These are phyloP conservation scores for Salvia sclarea DNA, from an alignment of 305 asterid genomes.

Conservation along the genomic window DNA sequence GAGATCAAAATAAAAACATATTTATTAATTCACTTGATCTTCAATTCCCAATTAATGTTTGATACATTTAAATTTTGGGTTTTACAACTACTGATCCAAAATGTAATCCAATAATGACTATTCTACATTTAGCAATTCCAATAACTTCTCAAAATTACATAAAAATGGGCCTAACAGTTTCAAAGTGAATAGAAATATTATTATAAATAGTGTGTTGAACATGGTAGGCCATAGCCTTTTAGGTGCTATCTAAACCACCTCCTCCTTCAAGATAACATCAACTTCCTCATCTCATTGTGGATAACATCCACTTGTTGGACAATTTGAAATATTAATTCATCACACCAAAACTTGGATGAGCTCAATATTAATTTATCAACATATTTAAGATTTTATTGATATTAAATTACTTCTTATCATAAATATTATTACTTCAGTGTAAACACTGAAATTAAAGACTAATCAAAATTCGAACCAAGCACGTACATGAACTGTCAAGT, in stretches of 20 bases:
- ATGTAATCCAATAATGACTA: not conserved
- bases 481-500: not conserved
- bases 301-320: slow-evolving; percentile 16
- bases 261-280: slow-evolving; percentile 11
- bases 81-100: too few relatives aligned
- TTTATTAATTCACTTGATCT: too few relatives aligned
- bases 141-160: not conserved
- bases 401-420: not conserved
- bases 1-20: too few relatives aligned
- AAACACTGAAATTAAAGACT: too few relatives aligned
- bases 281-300: slow-evolving; percentile 2
- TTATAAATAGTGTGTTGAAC: not conserved
- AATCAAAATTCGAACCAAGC: too few relatives aligned
- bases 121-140: not conserved
- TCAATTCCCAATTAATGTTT: too few relatives aligned
- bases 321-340: not conserved
- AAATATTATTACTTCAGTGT: too few relatives aligned
- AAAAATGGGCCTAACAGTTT: not conserved
- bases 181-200: not conserved
- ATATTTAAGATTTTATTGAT: not conserved
- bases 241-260: not conserved
- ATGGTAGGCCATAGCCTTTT: slow-evolving; percentile 19
- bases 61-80: too few relatives aligned
- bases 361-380: too few relatives aligned
- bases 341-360: too few relatives aligned